Base-by-base conservation (phyloP, 768 basidiomycete species). In the Phylloporus scabripes region DNA sequence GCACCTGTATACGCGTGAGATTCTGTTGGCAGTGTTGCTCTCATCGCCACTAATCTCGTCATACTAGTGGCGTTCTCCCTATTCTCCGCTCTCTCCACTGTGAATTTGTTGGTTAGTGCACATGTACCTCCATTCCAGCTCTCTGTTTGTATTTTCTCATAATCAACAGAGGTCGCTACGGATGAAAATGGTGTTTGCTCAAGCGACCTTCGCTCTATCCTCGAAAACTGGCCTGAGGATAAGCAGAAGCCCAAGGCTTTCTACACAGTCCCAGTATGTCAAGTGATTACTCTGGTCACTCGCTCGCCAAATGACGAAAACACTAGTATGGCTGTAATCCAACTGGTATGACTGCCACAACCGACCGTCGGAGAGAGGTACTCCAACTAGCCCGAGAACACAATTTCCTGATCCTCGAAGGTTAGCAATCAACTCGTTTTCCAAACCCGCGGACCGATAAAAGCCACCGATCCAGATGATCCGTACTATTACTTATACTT, bases 351-450 rank as follows among this genome's bases (percentile, higher is more conserved):
- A 92, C 91, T 4, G 79, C 85, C 5, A 75, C 86, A 2, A 66
- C 79, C 34, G 78, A 82, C 48, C 78, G 92, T 43, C 78, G 85
- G 32, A 73, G 80, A 65, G 81, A 84, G 63, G 80, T 91, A 7
- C 76, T 95, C 21, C 70, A 74, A 52, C 74, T 95, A 14, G 83
- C 86, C 12, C 74, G 77, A 49, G 76, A 87, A 58, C 76, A 91
- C 63, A 75, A 87, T 59, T 79, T 95, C 55, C 64, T 95, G 46
- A 87, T 96, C 60, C 70, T 95, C 42, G 92, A 95, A 78, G 91
- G 91, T 82, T 55, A 18, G 64, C 43, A 11, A 14, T 7, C 9
- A 44, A 28, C 18, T 10, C 21, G 20, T 38, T 29, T 40, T 33
- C 11, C 9, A 31, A 12, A 12, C 18, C 12, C 31, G 10, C 41